A percentile compares a stretch with the other conserved stretches of the same genome.
Evolutionary conservation across 2,329 filamentous ascomycete genomes (phyloP).

Genomic region (Zasmidium angulare): DNA sequence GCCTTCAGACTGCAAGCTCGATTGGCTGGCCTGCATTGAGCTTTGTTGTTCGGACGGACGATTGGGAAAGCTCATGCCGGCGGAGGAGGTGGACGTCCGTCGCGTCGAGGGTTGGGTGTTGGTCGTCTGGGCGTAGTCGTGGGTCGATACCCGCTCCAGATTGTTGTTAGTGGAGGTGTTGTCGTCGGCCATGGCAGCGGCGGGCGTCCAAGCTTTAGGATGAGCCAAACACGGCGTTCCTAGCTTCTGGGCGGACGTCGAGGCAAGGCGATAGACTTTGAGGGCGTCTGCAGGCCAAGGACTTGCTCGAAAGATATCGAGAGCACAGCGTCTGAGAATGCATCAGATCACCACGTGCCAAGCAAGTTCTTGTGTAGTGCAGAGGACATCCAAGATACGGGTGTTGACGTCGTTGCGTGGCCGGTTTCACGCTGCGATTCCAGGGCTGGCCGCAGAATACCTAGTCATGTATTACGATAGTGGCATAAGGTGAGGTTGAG

Average conservation of each 20-base stretch:
- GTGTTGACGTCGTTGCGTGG: background rate
- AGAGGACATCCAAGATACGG: background rate
- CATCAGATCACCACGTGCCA: conserved; percentile 3
- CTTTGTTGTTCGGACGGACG: conserved; percentile 19
- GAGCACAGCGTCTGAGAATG: conserved; percentile 2
- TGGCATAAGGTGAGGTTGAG: background rate
- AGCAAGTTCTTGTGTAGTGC: background rate
- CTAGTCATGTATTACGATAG: background rate
- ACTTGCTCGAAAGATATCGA: background rate
- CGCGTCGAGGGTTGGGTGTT: conserved; percentile 22
- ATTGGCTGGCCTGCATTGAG: conserved; percentile 29
- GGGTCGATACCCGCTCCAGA: conserved; percentile 8
- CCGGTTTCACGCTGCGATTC: background rate
- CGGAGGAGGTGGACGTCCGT: conserved; percentile 24
- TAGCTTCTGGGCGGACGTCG: conserved; percentile 8
- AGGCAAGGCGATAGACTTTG: conserved; percentile 9
- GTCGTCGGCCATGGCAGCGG: conserved; percentile 18
- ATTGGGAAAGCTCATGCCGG: conserved; percentile 18
- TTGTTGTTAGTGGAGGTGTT: conserved; percentile 2
- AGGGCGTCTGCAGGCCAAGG: conserved; percentile 6
- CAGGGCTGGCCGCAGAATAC: background rate
- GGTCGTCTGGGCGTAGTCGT: conserved; percentile 19
- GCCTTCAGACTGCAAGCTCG: conserved; percentile 24
- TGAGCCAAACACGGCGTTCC: conserved; percentile 2
- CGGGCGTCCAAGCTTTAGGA: conserved; percentile 11